Percentiles rank a stretch among this genome's conserved stretches.
Conservation (phyloP, 2,329 filamentous ascomycete genomes). For the Fusarium foetens region DNA sequence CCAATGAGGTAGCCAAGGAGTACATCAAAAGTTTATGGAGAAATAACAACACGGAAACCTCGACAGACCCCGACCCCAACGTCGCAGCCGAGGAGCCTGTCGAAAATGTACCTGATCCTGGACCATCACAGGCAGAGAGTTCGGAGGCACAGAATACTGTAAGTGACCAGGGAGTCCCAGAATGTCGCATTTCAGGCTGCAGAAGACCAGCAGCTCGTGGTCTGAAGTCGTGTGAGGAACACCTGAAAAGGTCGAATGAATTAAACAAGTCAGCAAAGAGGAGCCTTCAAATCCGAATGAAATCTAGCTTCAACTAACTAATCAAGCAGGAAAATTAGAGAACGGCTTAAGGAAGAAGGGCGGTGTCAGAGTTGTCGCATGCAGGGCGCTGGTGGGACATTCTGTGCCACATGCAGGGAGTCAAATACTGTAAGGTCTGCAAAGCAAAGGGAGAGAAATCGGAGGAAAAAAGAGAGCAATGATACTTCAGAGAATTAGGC, state of each 20-base stretch:
- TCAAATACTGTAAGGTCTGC: no score
- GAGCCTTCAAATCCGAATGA: neutral
- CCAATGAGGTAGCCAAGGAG: neutral
- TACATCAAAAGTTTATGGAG: accelerated
- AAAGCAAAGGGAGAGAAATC: no score
- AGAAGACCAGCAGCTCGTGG: accelerated
- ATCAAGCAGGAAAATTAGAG: neutral
- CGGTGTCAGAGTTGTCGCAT: no score
- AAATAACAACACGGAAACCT: neutral
- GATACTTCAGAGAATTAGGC: no score
- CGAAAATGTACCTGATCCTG: neutral
- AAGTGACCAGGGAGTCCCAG: accelerated
- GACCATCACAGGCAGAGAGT: neutral
- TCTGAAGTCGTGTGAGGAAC: accelerated
- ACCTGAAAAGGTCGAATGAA: no score
- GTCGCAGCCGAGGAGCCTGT: neutral
- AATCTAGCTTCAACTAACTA: neutral
- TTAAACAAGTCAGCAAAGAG: neutral
- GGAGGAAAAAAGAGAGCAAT: no score
- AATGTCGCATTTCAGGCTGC: neutral
- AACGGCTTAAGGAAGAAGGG: neutral
- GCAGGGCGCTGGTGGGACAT: no score
- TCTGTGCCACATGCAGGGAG: no score
- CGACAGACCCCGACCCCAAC: no score
- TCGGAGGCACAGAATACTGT: neutral